Base-by-base conservation (phyloP, 2,329 filamentous ascomycete genomes). In the Apiospora koreana region DNA sequence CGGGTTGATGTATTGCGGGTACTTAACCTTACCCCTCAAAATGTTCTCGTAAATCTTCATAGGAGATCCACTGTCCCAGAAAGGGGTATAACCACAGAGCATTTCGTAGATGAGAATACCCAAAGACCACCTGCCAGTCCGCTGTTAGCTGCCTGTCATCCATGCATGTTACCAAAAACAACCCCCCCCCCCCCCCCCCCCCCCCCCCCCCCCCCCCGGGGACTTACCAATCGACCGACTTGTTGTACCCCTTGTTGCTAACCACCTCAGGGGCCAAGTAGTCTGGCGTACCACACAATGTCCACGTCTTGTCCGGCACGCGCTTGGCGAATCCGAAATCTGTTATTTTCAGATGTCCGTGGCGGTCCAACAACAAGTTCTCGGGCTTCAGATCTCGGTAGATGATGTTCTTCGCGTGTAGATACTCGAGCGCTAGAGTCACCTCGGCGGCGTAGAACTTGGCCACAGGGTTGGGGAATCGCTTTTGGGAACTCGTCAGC, bases 41-140 rank as follows among this genome's bases (percentile, higher is more conserved):
- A 99, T 99, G 81, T 99, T 99, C 85, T 99, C 96, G 84, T 99
- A 99, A 78, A 99, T 99, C 84, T 97, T 98, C 90, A 99, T 97
- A 2, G 96, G 95, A 62, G 94, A 97, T 69, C 95, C 96, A 77
- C 93, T 94, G 81, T 99, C 96, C 95, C 96, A 99, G 86, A 99
- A 99, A 6, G 96, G 96, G 6, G 96, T 99, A 83, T 98, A 99
- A 38, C 96, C 96, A 80, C 96, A 98, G 46, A 99, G 89, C 96
- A 99, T 99, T 86, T 99, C 96, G 81, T 98, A 99, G 81, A 99
- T 98, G 76, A 99, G 86, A 79, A 99, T 98, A 64, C 96, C 96
- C 71, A 99, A 87, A 68, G 95, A 98, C 96, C 96, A 99, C 95
- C 95, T 98, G 75, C 12, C 54, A 38, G 0, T 9, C 21, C 31